Evolutionary conservation across 495 filamentous ascomycete species (phyloP).

Genomic region (Elasticomyces elasticus): DNA sequence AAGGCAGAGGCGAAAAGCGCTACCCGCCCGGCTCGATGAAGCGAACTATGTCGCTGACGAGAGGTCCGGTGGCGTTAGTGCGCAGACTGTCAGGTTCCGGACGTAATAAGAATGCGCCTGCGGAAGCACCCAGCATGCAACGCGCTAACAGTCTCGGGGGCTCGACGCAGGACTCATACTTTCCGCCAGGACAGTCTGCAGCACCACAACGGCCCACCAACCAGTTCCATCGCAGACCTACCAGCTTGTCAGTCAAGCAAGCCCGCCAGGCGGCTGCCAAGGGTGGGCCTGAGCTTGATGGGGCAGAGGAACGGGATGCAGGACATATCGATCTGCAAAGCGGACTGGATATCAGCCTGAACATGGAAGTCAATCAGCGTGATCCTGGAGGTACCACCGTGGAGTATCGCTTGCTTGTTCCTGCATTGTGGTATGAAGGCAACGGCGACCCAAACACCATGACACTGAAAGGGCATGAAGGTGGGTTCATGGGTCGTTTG

Average conservation of each 20-base stretch:
- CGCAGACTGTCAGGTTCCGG: constrained; percentile 22
- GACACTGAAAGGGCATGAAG: neutral
- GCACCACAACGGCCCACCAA: constrained; percentile 34
- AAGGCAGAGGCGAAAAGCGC: constrained; percentile 4
- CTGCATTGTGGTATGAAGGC: constrained; percentile 51
- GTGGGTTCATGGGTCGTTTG: neutral
- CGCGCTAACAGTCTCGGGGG: constrained; percentile 8
- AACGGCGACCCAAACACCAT: neutral
- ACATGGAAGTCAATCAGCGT: constrained; percentile 72
- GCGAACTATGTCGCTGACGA: constrained; percentile 10
- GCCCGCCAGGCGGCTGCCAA: constrained; percentile 31
- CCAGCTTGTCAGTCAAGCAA: constrained; percentile 54
- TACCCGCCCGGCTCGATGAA: constrained; percentile 18
- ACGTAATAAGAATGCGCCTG: neutral
- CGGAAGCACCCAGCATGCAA: neutral
- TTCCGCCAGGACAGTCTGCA: neutral
- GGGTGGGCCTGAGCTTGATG: constrained; percentile 26
- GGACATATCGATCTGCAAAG: constrained; percentile 56
- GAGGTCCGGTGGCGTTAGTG: constrained; percentile 22
- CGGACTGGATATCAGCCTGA: constrained; percentile 74
- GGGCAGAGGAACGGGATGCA: constrained; percentile 11
- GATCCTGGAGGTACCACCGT: constrained; percentile 84
- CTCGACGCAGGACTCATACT: neutral
- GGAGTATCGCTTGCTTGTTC: constrained; percentile 79
- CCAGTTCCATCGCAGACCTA: constrained; percentile 62